phyloP scores from a whole-genome alignment of 805 yeast genomes.

The Vanderwaltozyma polyspora region DNA sequence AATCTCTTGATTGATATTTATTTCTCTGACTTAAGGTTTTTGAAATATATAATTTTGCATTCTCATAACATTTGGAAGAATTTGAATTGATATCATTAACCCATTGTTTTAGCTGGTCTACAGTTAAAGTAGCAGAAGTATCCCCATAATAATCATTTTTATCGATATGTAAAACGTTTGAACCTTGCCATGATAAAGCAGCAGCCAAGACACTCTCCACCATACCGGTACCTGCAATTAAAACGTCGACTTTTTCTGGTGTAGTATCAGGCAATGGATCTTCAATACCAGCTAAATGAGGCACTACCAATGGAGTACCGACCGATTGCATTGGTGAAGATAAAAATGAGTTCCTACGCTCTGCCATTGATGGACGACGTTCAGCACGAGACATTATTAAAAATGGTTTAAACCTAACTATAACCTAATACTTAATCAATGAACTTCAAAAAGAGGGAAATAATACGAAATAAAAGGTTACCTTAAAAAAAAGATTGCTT shows the following conservation, averaged over 20 bases:
- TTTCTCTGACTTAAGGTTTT: conserved; percentile 32
- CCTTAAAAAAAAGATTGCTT: no score
- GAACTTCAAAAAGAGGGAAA: no score
- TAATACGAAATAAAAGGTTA: no score
- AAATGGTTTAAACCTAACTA: neutral
- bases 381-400: conserved; percentile 23
- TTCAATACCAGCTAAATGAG: conserved; percentile 68
- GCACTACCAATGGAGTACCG: conserved; percentile 33
- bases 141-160: conserved; percentile 82
- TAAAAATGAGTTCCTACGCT: conserved; percentile 47
- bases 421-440: no score
- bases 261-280: conserved; percentile 51
- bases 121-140: conserved; percentile 69
- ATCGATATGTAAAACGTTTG: conserved; percentile 85
- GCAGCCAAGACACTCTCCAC: conserved; percentile 85
- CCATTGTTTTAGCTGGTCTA: conserved; percentile 82
- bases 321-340: conserved; percentile 10
- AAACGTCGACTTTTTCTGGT: conserved; percentile 73
- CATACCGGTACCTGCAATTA: conserved; percentile 87
- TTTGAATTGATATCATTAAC: conserved; percentile 52
- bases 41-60: conserved; percentile 76
- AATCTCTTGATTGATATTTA: conserved; percentile 51
- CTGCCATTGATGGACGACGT: conserved; percentile 57
- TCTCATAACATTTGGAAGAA: conserved; percentile 34
- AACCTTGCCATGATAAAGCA: conserved; percentile 96